A percentile compares a stretch with the other conserved stretches of the same genome.
phyloP scores from a whole-genome alignment of 164 flowering plant species.

The Umbilicus rupestris region DNA sequence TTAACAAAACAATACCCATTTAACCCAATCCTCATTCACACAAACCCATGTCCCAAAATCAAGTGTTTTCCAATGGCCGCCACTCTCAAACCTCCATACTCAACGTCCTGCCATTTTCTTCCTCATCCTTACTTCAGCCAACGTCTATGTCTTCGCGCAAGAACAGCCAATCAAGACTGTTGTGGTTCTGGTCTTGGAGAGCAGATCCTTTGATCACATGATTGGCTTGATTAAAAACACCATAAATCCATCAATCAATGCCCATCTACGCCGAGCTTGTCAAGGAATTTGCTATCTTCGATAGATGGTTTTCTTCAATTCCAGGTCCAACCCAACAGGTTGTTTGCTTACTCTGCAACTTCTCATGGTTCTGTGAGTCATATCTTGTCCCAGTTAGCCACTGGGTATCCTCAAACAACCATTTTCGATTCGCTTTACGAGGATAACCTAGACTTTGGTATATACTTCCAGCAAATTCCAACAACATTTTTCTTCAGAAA shows the following conservation, averaged over 20 bases:
- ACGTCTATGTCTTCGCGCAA: background rate
- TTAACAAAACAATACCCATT: background rate
- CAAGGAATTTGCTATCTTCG: conserved; percentile 58
- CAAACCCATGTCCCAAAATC: no score
- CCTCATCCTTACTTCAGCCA: background rate
- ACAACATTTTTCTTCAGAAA: conserved; percentile 11
- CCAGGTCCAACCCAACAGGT: conserved; percentile 87
- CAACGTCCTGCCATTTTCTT: background rate
- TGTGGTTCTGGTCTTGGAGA: conserved; percentile 71
- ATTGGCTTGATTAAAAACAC: conserved; percentile 80
- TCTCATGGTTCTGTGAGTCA: conserved; percentile 82
- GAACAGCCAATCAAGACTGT: conserved; percentile 53
- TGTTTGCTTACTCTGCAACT: conserved; percentile 82
- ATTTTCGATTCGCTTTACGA: conserved; percentile 13
- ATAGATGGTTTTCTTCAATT: conserved; percentile 79
- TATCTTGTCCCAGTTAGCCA: conserved; percentile 52
- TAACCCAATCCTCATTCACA: background rate
- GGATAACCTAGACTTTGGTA: conserved; percentile 6
- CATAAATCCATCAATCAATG: conserved; percentile 52
- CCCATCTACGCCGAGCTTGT: conserved; percentile 59
- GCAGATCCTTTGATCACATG: conserved; percentile 81
- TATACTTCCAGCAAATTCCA: conserved; percentile 11
- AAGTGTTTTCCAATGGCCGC: conserved; percentile 1
- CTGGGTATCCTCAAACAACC: conserved; percentile 43
- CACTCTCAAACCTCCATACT: background rate